Percentiles rank a stretch among this genome's conserved stretches.
Evolutionary conservation across 2,329 filamentous ascomycete species (phyloP).

Genomic region (Shiraia sp.): DNA sequence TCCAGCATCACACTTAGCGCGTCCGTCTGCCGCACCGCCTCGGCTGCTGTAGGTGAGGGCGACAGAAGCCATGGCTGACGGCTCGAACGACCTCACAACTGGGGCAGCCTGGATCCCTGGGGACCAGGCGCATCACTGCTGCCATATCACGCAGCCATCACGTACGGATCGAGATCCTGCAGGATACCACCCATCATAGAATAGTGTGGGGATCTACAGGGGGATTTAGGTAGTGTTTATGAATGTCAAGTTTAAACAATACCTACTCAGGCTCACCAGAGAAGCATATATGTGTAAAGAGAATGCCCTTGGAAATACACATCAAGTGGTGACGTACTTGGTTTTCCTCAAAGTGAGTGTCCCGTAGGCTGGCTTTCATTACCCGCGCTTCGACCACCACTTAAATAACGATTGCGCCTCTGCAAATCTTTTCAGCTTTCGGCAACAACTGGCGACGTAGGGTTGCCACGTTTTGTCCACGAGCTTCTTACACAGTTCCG

Average conservation of each 20-base stretch:
- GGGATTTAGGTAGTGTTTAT: slow-evolving; percentile 3
- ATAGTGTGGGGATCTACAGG: slow-evolving; percentile 17
- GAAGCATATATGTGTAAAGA: no score
- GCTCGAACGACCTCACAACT: slow-evolving; percentile 14
- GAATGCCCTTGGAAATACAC: no score
- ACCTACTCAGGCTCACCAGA: no score
- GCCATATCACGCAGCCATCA: slow-evolving; percentile 4
- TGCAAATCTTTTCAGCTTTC: no score
- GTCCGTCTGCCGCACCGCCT: slow-evolving; percentile 14
- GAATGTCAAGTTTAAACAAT: slow-evolving; percentile 3
- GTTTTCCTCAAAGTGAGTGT: no score
- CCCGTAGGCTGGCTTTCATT: no score
- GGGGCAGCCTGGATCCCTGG: slow-evolving; percentile 8
- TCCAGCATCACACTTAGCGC: slow-evolving; percentile 10
- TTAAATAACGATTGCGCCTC: no score
- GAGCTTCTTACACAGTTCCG: no score
- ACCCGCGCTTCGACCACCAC: no score
- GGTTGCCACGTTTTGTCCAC: no score
- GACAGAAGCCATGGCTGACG: slow-evolving; percentile 9
- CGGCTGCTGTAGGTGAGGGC: slow-evolving; percentile 10
- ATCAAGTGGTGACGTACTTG: no score
- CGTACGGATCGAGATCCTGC: slow-evolving; percentile 21
- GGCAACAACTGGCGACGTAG: no score
- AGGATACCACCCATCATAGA: slow-evolving; percentile 12
- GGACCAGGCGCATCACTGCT: slow-evolving; percentile 9